These are phyloP conservation scores for Globisporangium acanthophoron DNA, from an alignment of 352 stramenopile species.

Conservation along the genomic window DNA sequence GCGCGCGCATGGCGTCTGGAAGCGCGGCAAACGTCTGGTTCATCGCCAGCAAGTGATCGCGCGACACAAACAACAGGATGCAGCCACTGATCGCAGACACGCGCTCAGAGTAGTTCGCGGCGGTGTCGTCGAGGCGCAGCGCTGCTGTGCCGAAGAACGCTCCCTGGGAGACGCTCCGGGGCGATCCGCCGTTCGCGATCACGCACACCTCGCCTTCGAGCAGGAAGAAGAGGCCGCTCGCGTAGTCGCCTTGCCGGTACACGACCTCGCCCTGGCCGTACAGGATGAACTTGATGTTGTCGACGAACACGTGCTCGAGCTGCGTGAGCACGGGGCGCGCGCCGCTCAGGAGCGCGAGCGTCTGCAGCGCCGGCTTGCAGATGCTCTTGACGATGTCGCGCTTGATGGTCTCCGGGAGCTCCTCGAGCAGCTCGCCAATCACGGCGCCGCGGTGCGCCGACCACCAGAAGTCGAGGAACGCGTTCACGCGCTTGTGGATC, in stretches of 20 bases:
- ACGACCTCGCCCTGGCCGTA: slow-evolving; percentile 66
- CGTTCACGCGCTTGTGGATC: slow-evolving; percentile 60
- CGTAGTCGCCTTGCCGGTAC: slow-evolving; percentile 57
- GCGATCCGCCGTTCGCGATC: slow-evolving; percentile 25
- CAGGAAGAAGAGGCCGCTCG: slow-evolving; percentile 51
- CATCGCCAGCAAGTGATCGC: slow-evolving; percentile 40
- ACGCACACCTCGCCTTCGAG: slow-evolving; percentile 48
- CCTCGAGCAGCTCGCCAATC: slow-evolving; percentile 47
- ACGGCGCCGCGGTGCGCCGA: slow-evolving; percentile 56
- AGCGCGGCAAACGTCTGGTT: slow-evolving; percentile 24
- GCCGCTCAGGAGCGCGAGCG: slow-evolving; percentile 35
- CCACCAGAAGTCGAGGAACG: slow-evolving; percentile 76
- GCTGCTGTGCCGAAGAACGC: slow-evolving; percentile 49
- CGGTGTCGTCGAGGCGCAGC: slow-evolving; percentile 28
- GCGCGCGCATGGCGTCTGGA: slow-evolving; percentile 22
- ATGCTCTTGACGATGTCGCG: slow-evolving; percentile 56
- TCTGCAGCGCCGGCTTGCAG: slow-evolving; percentile 52
- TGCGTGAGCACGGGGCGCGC: slow-evolving; percentile 37
- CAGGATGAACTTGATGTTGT: slow-evolving; percentile 62
- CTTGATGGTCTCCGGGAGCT: slow-evolving; percentile 58
- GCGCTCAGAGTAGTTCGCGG: slow-evolving; percentile 38
- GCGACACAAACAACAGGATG: slow-evolving; percentile 49
- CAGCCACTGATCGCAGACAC: slow-evolving; percentile 46
- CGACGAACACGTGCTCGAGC: slow-evolving; percentile 50
- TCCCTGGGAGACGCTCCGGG: slow-evolving; percentile 37